Percentiles rank a stretch among this genome's conserved stretches.
Conservation (phyloP, 176 grass and related monocot species). For the Pontederia paniculata region DNA sequence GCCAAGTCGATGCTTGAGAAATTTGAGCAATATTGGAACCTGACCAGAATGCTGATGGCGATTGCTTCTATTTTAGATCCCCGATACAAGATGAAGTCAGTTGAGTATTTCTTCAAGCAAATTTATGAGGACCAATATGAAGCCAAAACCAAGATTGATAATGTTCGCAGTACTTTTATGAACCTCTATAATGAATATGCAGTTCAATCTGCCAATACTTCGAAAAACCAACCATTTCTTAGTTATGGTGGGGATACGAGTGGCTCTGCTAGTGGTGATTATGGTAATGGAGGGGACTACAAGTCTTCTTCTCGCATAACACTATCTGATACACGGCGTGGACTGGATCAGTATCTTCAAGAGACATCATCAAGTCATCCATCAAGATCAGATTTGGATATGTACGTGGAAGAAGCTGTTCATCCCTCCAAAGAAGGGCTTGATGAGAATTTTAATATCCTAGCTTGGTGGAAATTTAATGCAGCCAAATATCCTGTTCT, state of each 20-base stretch:
- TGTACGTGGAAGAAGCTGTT: slow-evolving; percentile 92
- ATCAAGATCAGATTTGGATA: slow-evolving; percentile 82
- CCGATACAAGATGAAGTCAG: slow-evolving; percentile 98
- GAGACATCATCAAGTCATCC: slow-evolving; percentile 87
- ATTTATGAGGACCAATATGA: slow-evolving; percentile 68
- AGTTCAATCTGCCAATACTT: slow-evolving; percentile 54
- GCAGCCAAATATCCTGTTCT: slow-evolving; percentile 95
- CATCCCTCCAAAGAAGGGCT: slow-evolving; percentile 70
- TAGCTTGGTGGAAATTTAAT: slow-evolving; percentile 93
- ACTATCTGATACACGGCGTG: slow-evolving; percentile 84
- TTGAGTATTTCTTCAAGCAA: slow-evolving; percentile 87
- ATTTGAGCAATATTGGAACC: slow-evolving; percentile 78
- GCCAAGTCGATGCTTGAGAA: slow-evolving; percentile 76
- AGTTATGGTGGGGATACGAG: slow-evolving; percentile 54
- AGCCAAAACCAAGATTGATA: slow-evolving; percentile 63
- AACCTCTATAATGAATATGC: slow-evolving; percentile 87
- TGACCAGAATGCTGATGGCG: slow-evolving; percentile 69
- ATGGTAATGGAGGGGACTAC: slow-evolving; percentile 51
- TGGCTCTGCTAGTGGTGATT: slow-evolving; percentile 42
- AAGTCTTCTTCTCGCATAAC: slow-evolving; percentile 82
- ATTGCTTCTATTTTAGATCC: slow-evolving; percentile 96
- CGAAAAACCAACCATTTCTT: slow-evolving; percentile 56
- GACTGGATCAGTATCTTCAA: slow-evolving; percentile 96
- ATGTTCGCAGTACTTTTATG: slow-evolving; percentile 57
- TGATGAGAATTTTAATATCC: slow-evolving; percentile 80